Conservation (phyloP, 805 yeast genomes). For the Vanderwaltozyma verrucispora region DNA sequence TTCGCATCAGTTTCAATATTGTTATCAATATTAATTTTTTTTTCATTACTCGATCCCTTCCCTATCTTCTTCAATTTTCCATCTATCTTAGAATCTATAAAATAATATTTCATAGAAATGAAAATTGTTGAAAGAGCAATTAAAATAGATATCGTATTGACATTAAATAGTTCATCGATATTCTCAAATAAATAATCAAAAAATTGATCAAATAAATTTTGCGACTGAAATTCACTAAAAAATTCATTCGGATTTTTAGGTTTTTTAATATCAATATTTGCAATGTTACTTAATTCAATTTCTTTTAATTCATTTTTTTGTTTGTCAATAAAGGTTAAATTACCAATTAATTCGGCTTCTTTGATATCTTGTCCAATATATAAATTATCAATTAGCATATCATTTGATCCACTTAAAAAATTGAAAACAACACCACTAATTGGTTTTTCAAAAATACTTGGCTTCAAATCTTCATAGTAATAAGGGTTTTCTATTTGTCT, state of each 20-base stretch:
- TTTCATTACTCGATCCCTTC: too few relatives aligned
- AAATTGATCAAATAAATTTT: slow-evolving; percentile 3
- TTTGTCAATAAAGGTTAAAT: slow-evolving; percentile 40
- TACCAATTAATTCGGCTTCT: slow-evolving; percentile 81
- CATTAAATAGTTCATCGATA: background rate
- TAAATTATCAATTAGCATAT: slow-evolving; percentile 70
- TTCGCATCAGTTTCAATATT: too few relatives aligned
- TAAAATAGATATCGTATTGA: background rate
- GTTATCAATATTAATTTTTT: too few relatives aligned
- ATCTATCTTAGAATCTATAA: too few relatives aligned
- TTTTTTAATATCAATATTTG: background rate
- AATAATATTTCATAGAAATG: too few relatives aligned
- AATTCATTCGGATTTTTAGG: slow-evolving; percentile 1
- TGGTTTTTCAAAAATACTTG: slow-evolving; percentile 53
- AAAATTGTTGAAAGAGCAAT: background rate
- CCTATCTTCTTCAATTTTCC: too few relatives aligned
- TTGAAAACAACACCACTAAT: slow-evolving; percentile 70
- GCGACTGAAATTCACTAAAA: background rate
- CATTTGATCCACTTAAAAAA: slow-evolving; percentile 74
- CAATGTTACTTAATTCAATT: background rate
- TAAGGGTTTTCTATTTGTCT: slow-evolving; percentile 57
- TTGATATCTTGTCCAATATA: slow-evolving; percentile 71
- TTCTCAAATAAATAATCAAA: slow-evolving; percentile 1
- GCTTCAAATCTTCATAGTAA: slow-evolving; percentile 45
- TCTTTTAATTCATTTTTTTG: background rate